phyloP scores from a whole-genome alignment of 1,284 basidiomycete genomes.

The Caloboletus inedulis region DNA sequence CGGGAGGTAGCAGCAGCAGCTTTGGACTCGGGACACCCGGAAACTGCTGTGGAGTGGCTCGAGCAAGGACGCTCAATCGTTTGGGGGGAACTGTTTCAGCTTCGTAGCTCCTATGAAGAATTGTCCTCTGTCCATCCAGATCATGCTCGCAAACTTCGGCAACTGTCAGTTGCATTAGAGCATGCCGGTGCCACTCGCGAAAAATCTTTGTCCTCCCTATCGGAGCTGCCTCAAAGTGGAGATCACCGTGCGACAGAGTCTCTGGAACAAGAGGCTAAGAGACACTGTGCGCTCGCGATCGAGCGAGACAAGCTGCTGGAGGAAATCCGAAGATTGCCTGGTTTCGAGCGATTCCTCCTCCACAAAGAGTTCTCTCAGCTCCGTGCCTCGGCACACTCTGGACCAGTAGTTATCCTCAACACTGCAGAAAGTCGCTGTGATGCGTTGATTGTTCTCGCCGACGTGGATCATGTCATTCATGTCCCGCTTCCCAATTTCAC shows the following conservation, averaged over 20 bases:
- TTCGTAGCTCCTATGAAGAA: neutral
- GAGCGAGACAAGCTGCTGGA: constrained; percentile 5
- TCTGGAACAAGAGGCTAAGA: neutral
- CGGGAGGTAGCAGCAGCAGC: constrained; percentile 6
- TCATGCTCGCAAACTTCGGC: neutral
- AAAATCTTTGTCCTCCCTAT: neutral
- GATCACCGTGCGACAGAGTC: neutral
- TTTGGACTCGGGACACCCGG: neutral
- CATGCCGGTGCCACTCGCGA: neutral
- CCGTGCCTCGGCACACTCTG: constrained; percentile 3
- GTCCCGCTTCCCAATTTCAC: neutral
- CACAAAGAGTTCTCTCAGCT: constrained; percentile 5
- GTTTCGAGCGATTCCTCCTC: constrained; percentile 13
- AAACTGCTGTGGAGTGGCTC: constrained; percentile 11
- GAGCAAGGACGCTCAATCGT: constrained; percentile 2
- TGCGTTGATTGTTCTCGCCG: constrained; percentile 4
- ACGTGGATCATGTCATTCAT: neutral
- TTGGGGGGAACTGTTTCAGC: neutral
- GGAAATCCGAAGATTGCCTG: constrained; percentile 3
- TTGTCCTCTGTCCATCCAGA: neutral
- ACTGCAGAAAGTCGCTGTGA: constrained; percentile 8
- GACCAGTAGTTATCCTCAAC: constrained; percentile 12
- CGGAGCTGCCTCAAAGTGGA: neutral
- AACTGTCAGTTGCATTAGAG: neutral
- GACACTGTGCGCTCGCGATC: constrained; percentile 7